These are phyloP conservation scores for Cercospora canescens DNA, from an alignment of 2,329 filamentous ascomycete species.

Conservation along the genomic window DNA sequence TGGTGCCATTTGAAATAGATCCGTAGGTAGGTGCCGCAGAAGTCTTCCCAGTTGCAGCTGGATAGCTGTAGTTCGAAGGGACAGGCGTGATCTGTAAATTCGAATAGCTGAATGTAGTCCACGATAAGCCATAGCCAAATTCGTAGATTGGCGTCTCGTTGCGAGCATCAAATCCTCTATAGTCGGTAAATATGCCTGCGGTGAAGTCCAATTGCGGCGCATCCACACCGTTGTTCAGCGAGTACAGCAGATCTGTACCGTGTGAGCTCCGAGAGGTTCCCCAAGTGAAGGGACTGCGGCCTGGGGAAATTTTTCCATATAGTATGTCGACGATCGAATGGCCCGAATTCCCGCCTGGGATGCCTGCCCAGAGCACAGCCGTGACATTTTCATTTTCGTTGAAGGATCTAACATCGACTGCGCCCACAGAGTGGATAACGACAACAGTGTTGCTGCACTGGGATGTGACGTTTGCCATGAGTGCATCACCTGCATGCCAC, in stretches of 20 bases:
- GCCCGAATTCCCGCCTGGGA: slow-evolving; percentile 35
- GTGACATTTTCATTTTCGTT: slow-evolving; percentile 35
- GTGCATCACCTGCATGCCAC: slow-evolving; percentile 24
- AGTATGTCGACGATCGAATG: slow-evolving; percentile 30
- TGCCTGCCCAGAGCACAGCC: slow-evolving; percentile 31
- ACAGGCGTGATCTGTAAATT: slow-evolving; percentile 32
- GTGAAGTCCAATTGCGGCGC: slow-evolving; percentile 48
- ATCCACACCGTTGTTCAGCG: slow-evolving; percentile 32
- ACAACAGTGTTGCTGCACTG: slow-evolving; percentile 35
- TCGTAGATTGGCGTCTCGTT: slow-evolving; percentile 43
- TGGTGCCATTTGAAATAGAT: background rate
- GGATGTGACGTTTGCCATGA: slow-evolving; percentile 37
- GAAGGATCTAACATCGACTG: slow-evolving; percentile 31
- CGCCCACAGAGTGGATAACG: slow-evolving; percentile 31
- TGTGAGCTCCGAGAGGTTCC: background rate
- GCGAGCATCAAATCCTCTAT: slow-evolving; percentile 44
- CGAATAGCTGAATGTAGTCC: slow-evolving; percentile 46
- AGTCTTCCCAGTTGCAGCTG: background rate
- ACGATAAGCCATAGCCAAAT: slow-evolving; percentile 47
- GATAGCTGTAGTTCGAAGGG: slow-evolving; percentile 54
- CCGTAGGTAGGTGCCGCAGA: background rate
- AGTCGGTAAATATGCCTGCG: slow-evolving; percentile 47
- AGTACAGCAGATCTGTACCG: slow-evolving; percentile 26
- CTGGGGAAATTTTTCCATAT: slow-evolving; percentile 33
- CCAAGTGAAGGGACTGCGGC: slow-evolving; percentile 20